A percentile compares a stretch with the other conserved stretches of the same genome.
Conservation (phyloP, 192 early-diverging fungal genomes). For the Backusella australiensis region DNA sequence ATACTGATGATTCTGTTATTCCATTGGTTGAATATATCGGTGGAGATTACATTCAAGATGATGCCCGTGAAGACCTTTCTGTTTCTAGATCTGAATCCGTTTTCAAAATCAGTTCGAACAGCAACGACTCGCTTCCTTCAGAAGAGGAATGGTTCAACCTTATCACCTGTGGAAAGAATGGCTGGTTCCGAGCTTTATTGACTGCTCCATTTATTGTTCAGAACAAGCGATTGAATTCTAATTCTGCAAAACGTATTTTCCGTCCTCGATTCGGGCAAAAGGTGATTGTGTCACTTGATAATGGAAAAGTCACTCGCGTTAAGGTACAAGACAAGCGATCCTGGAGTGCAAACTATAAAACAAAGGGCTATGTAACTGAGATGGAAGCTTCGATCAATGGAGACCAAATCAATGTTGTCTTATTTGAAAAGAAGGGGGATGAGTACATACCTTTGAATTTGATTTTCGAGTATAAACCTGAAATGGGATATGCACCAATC, state of each 20-base stretch:
- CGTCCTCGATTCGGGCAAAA: conserved; percentile 62
- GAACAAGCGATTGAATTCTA: conserved; percentile 63
- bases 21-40: conserved; percentile 82
- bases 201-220: conserved; percentile 76
- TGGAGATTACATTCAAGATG: conserved; percentile 33
- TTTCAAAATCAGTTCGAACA: conserved; percentile 54
- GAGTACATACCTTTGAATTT: conserved; percentile 75
- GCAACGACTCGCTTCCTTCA: conserved; percentile 52
- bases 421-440: conserved; percentile 65
- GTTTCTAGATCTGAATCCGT: conserved; percentile 45
- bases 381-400: conserved; percentile 50
- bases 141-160: conserved; percentile 64
- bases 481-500: conserved; percentile 77
- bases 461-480: conserved; percentile 78
- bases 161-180: conserved; percentile 68
- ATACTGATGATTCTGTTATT: conserved; percentile 53
- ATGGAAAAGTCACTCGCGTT: conserved; percentile 40
- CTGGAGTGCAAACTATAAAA: conserved; percentile 53
- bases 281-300: conserved; percentile 35
- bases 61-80: conserved; percentile 38
- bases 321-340: conserved; percentile 51
- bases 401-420: conserved; percentile 51
- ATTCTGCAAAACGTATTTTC: conserved; percentile 61
- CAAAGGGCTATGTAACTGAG: conserved; percentile 43
- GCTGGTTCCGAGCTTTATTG: conserved; percentile 85